These are phyloP conservation scores for Auxenochlorella pyrenoidosa DNA, from an alignment of 139 green algal species.

Conservation along the genomic window DNA sequence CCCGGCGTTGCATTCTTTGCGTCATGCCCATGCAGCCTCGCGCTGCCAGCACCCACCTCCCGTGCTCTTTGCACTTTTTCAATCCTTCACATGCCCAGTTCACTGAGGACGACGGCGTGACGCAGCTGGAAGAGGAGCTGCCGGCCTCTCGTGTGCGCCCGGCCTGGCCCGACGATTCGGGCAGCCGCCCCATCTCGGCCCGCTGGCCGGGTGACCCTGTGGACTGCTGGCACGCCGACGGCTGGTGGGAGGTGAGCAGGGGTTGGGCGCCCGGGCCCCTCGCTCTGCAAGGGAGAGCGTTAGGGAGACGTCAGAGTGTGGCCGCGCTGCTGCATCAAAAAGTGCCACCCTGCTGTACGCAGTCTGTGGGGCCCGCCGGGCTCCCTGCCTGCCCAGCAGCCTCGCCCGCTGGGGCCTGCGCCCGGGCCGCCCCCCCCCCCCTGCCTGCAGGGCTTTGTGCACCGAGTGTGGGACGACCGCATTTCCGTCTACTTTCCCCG, in stretches of 20 bases:
- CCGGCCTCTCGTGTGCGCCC: not conserved
- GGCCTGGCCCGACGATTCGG: not conserved
- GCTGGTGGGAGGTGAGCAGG: constrained; percentile 33
- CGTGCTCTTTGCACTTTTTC: too few relatives aligned
- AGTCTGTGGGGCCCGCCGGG: too few relatives aligned
- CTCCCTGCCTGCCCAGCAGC: too few relatives aligned
- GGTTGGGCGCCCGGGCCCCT: too few relatives aligned
- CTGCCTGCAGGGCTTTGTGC: constrained; percentile 26
- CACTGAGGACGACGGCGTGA: constrained; percentile 22
- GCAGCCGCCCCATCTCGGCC: not conserved
- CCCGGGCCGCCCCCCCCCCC: too few relatives aligned
- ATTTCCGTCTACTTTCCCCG: constrained; percentile 25
- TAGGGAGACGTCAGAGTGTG: too few relatives aligned
- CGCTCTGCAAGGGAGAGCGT: too few relatives aligned
- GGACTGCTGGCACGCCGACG: constrained; percentile 26
- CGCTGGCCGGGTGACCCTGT: constrained; percentile 9
- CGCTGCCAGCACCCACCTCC: not conserved
- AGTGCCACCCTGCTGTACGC: too few relatives aligned
- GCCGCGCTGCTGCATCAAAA: too few relatives aligned
- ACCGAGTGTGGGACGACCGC: constrained; percentile 18
- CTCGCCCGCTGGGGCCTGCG: too few relatives aligned
- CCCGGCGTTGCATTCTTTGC: not conserved
- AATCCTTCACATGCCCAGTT: not conserved
- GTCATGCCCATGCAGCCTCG: too few relatives aligned
- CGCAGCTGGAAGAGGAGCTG: not conserved